These are phyloP conservation scores for Plantago coronopus DNA, from an alignment of 305 asterid genomes.

Conservation along the genomic window DNA sequence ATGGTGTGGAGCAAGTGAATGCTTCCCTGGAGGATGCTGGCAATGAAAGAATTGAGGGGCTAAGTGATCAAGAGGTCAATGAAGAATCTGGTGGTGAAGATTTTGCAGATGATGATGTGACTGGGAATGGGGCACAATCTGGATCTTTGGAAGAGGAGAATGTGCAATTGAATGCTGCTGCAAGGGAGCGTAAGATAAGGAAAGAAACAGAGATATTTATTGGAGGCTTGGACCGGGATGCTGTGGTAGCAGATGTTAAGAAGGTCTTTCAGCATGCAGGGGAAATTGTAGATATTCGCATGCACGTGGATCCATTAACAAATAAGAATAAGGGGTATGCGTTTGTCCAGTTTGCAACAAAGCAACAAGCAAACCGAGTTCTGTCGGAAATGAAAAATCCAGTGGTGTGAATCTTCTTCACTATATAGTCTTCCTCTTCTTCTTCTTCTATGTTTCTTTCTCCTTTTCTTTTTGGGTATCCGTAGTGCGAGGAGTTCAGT, in stretches of 20 bases:
- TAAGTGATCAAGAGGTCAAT: conserved; percentile 42
- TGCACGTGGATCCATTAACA: conserved; percentile 47
- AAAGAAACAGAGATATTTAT: conserved; percentile 64
- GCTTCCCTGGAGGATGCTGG: conserved; percentile 39
- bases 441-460: not conserved
- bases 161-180: conserved; percentile 47
- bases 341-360: conserved; percentile 58
- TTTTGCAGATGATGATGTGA: conserved; percentile 33
- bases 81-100: conserved; percentile 41
- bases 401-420: conserved; percentile 39
- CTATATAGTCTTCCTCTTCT: conserved; percentile 6
- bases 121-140: conserved; percentile 39
- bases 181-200: conserved; percentile 50
- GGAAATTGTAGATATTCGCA: conserved; percentile 55
- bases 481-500: too few species aligned
- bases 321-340: conserved; percentile 69
- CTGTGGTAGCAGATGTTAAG: conserved; percentile 49
- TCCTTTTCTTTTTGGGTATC: too few species aligned
- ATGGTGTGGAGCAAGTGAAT: conserved; percentile 35
- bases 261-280: conserved; percentile 60
- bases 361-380: conserved; percentile 54
- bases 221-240: conserved; percentile 67
- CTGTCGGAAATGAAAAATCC: conserved; percentile 70
- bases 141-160: conserved; percentile 44
- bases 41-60: conserved; percentile 44